Evolutionary conservation across 2,329 filamentous ascomycete genomes (phyloP).

Genomic region (Diaporthe capsici): DNA sequence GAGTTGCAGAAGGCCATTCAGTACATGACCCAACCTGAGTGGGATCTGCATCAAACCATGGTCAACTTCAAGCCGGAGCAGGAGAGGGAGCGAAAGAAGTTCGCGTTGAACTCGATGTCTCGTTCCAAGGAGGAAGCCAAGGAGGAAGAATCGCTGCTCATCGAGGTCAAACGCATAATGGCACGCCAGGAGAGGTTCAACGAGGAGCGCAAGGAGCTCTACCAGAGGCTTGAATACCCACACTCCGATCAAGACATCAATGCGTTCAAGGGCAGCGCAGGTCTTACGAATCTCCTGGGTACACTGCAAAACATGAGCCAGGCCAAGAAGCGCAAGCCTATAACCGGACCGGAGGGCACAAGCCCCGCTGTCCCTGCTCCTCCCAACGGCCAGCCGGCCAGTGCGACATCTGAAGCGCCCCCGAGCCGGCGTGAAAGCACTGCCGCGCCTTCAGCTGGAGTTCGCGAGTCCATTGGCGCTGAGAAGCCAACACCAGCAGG

Average conservation of each 20-base stretch:
- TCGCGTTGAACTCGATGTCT: constrained; percentile 83
- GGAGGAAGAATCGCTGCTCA: constrained; percentile 90
- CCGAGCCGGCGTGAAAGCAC: constrained; percentile 68
- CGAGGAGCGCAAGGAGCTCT: constrained; percentile 89
- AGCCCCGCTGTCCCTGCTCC: constrained; percentile 60
- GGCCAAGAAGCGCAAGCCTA: constrained; percentile 86
- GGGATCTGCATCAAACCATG: constrained; percentile 86
- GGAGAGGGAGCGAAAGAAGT: constrained; percentile 85
- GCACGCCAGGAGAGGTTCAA: constrained; percentile 88
- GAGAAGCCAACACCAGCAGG: constrained; percentile 55
- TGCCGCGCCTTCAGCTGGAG: constrained; percentile 56
- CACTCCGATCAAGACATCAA: constrained; percentile 78
- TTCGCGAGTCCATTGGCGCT: constrained; percentile 62
- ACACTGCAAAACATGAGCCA: constrained; percentile 87
- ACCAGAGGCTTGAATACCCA: constrained; percentile 88
- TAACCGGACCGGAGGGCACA: constrained; percentile 71
- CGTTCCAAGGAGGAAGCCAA: constrained; percentile 89
- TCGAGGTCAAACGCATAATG: constrained; percentile 93
- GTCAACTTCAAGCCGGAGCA: constrained; percentile 85
- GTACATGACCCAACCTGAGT: constrained; percentile 90
- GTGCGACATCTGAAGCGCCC: constrained; percentile 54
- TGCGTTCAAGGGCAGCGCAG: constrained; percentile 38
- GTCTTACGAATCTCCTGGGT: constrained; percentile 32
- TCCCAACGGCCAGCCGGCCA: constrained; percentile 51
- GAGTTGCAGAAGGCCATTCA: constrained; percentile 83